Evolutionary conservation across 768 basidiomycete species (phyloP).

Genomic region (Trametes coccinea): DNA sequence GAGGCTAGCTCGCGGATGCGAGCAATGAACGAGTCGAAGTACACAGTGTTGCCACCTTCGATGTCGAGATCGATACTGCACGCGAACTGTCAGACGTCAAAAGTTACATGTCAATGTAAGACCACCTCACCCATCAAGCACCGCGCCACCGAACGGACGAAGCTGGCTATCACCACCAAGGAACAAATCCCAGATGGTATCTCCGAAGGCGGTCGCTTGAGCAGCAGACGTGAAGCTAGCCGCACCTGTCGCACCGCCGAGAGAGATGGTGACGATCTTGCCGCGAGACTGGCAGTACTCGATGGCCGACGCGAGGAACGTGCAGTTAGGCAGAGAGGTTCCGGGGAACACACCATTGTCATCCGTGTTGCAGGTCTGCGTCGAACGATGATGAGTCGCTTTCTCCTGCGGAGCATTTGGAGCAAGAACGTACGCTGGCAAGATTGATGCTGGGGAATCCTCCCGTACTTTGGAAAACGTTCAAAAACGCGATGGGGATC

Average conservation of each 20-base stretch:
- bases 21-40: slow-evolving; percentile 42
- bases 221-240: slow-evolving; percentile 60
- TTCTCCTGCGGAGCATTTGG: slow-evolving; percentile 8
- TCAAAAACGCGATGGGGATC: slow-evolving; percentile 61
- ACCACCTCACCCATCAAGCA: slow-evolving; percentile 62
- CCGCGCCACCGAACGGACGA: slow-evolving; percentile 69
- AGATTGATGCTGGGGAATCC: slow-evolving; percentile 60
- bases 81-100: background rate
- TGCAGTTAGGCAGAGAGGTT: slow-evolving; percentile 61
- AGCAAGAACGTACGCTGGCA: slow-evolving; percentile 46
- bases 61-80: slow-evolving; percentile 65
- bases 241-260: slow-evolving; percentile 53
- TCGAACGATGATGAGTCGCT: background rate
- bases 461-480: slow-evolving; percentile 57
- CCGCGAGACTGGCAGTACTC: slow-evolving; percentile 53
- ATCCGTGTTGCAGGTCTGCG: slow-evolving; percentile 58
- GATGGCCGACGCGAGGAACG: slow-evolving; percentile 60
- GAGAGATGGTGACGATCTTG: slow-evolving; percentile 40
- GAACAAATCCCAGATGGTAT: slow-evolving; percentile 72
- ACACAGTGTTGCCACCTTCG: slow-evolving; percentile 51
- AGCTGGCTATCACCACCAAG: slow-evolving; percentile 60
- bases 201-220: slow-evolving; percentile 58
- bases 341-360: slow-evolving; percentile 60
- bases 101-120: background rate
- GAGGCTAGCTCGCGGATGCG: slow-evolving; percentile 51